Conservation (phyloP, 257 asterid genomes). For the Fraxinus anomala region DNA sequence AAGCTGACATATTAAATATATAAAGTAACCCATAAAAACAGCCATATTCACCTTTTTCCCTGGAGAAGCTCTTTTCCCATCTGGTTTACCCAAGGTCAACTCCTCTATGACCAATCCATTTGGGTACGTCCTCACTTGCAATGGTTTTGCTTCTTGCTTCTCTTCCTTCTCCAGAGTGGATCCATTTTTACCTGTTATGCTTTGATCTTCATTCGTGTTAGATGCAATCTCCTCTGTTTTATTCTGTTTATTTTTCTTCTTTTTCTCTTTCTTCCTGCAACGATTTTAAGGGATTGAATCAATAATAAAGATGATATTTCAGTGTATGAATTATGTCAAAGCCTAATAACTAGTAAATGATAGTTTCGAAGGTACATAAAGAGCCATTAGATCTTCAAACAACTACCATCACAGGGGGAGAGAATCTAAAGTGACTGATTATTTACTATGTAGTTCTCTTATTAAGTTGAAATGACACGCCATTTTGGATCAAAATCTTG, state of each 20-base stretch:
- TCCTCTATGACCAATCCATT: slow-evolving; percentile 89
- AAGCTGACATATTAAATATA: background rate
- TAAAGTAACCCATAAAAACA: background rate
- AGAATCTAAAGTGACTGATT: background rate
- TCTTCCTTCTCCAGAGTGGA: slow-evolving; percentile 41
- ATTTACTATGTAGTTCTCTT: background rate
- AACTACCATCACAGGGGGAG: background rate
- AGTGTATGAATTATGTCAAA: slow-evolving; percentile 16
- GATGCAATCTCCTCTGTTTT: slow-evolving; percentile 46
- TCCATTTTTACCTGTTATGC: slow-evolving; percentile 31
- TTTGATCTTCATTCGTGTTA: slow-evolving; percentile 38
- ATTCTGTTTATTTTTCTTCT: slow-evolving; percentile 61
- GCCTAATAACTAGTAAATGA: background rate
- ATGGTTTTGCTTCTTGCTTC: slow-evolving; percentile 51
- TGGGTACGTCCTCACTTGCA: slow-evolving; percentile 67
- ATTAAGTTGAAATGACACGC: slow-evolving; percentile 13
- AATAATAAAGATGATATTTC: slow-evolving; percentile 12
- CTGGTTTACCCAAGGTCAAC: slow-evolving; percentile 87
- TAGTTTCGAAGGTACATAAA: background rate
- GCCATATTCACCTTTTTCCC: slow-evolving; percentile 67
- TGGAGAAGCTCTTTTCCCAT: slow-evolving; percentile 76
- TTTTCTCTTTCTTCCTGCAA: slow-evolving; percentile 55
- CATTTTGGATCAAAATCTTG: slow-evolving; percentile 9
- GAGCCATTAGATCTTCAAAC: background rate
- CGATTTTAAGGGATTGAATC: slow-evolving; percentile 23